A percentile compares a stretch with the other conserved stretches of the same genome.
These are phyloP conservation scores for Fusarium falciforme DNA, from an alignment of 2,329 filamentous ascomycete genomes.

Conservation along the genomic window DNA sequence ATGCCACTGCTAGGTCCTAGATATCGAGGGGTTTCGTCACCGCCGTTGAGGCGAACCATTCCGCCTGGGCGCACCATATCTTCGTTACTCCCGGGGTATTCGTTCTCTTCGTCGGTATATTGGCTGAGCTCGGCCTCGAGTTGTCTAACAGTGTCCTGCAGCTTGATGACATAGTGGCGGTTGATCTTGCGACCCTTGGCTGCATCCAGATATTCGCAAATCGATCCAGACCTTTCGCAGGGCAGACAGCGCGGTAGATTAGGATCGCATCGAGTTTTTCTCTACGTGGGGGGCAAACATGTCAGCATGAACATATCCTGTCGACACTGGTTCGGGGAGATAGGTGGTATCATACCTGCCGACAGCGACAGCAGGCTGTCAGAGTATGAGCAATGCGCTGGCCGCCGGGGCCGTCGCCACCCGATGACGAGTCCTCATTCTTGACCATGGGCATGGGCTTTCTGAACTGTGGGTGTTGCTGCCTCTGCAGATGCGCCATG, in stretches of 20 bases:
- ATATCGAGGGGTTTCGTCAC: constrained; percentile 88
- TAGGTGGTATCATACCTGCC: constrained; percentile 68
- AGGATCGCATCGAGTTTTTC: constrained; percentile 96
- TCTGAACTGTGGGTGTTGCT: constrained; percentile 46
- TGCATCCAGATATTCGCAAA: constrained; percentile 96
- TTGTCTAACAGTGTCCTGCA: constrained; percentile 86
- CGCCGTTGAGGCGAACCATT: constrained; percentile 84
- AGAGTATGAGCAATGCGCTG: constrained; percentile 81
- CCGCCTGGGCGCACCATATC: constrained; percentile 89
- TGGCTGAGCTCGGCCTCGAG: constrained; percentile 85
- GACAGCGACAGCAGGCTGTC: constrained; percentile 83
- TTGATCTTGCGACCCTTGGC: constrained; percentile 87
- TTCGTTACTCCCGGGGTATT: constrained; percentile 78
- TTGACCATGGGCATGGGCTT: constrained; percentile 43
- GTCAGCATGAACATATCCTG: constrained; percentile 22
- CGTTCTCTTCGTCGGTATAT: constrained; percentile 80
- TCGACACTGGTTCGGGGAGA: constrained; percentile 7
- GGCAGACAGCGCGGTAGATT: constrained; percentile 90
- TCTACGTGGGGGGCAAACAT: constrained; percentile 60
- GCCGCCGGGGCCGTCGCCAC: constrained; percentile 60
- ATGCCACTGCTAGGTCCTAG: constrained; percentile 95
- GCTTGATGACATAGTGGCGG: constrained; percentile 89
- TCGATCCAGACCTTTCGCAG: constrained; percentile 90
- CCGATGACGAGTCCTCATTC: constrained; percentile 56
- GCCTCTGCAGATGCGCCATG: constrained; percentile 34